phyloP scores from a whole-genome alignment of 345 rosid genomes.

The Salix exigua region DNA sequence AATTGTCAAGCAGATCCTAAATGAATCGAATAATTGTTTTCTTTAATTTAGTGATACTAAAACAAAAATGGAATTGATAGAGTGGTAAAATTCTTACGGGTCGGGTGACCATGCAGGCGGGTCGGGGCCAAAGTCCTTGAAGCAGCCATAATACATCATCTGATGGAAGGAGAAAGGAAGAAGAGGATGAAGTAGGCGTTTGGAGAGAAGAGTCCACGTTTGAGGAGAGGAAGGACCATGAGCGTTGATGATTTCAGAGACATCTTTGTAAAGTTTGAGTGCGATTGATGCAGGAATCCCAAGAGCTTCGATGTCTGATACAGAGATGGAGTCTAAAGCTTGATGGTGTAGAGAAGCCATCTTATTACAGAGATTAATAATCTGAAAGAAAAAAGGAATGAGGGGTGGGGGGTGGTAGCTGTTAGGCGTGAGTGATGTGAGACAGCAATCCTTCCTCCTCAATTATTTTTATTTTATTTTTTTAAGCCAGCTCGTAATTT shows the following conservation, averaged over 20 bases:
- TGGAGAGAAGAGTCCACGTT: slow-evolving; percentile 57
- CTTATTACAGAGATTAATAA: no score
- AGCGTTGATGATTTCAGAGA: slow-evolving; percentile 35
- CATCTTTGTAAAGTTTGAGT: slow-evolving; percentile 32
- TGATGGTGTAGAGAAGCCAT: slow-evolving; percentile 38
- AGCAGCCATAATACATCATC: slow-evolving; percentile 83
- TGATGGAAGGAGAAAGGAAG: slow-evolving; percentile 87
- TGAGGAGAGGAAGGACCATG: slow-evolving; percentile 43
- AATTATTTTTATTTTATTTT: no score
- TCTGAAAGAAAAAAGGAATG: no score
- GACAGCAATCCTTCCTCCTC: no score
- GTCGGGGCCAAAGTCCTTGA: slow-evolving; percentile 70
- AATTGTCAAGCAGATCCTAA: no score
- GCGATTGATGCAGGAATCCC: slow-evolving; percentile 49
- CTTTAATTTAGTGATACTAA: no score
- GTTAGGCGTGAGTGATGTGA: no score
- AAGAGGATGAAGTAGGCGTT: slow-evolving; percentile 49
- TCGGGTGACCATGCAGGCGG: slow-evolving; percentile 92
- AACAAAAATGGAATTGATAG: no score
- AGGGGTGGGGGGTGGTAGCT: no score
- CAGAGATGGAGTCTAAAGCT: slow-evolving; percentile 46
- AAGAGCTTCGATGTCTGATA: slow-evolving; percentile 51
- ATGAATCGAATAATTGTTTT: no score
- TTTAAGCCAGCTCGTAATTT: no score
- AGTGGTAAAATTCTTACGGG: slow-evolving; percentile 36